Base-by-base conservation (phyloP, 2,329 filamentous ascomycete species). In the Phialophora tarda region DNA sequence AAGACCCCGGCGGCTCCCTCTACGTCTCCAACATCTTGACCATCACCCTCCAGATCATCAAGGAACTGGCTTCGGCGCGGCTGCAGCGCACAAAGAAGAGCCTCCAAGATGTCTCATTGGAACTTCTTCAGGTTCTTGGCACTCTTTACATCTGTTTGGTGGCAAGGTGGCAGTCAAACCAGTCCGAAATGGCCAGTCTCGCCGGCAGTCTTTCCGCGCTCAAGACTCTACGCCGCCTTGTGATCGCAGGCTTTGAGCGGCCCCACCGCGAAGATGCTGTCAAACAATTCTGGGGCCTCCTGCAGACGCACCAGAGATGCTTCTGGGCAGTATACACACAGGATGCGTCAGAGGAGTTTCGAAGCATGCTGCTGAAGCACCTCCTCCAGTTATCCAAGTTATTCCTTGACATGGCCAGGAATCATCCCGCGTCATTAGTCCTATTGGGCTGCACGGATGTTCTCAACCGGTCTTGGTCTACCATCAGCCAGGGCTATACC, bases 361-460 rank as follows among this genome's bases (percentile, higher is more conserved):
- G 85, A 86, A 85, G 84, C 41, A 75, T 90, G 26, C 81, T 96
- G n/a, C 91, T 91, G 71, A 96, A 93, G 75, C 93, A 97, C 75
- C 82, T 97, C 1, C 80, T 97, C 50, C 93, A 98, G 75, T 89
- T 98, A 58, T 89, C 93, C 3, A 99, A 98, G 78, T 82, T 99
- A 2, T 95, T 98, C 76, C 84, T 96, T 47, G 89, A 92, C 63
- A 94, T 98, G 89, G 88, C 92, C 1, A 87, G 87, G 58, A 81
- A 83, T 4, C 93, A 97, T 76, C 88, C 93, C 1, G 89, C 91
- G 3, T 91, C 92, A 62, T 98, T 97, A 77, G 88, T 89, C 0
- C 83, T 92, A 12, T 84, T 99, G 6, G 89, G 91, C 73, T 93
- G 92, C 1, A 81, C 96, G 17, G 83, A 88, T 17, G 85, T 98